A percentile compares a stretch with the other conserved stretches of the same genome.
Evolutionary conservation across 345 rosid species (phyloP).

Genomic region (Gossypioides kirkii): DNA sequence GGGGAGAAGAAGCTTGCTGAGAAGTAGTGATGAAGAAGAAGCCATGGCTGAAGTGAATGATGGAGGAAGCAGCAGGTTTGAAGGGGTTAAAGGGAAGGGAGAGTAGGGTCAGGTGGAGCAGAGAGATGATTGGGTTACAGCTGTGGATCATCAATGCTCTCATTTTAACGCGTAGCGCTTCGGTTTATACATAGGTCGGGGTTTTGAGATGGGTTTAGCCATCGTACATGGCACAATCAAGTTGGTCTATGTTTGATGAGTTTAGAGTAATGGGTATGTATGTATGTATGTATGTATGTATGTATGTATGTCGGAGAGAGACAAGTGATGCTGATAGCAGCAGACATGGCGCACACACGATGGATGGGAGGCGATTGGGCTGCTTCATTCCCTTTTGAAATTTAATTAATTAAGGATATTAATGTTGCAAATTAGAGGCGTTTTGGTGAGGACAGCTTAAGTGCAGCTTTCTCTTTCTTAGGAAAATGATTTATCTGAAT

Average conservation of each 20-base stretch:
- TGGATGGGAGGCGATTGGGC: neutral
- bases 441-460: neutral
- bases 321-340: no score
- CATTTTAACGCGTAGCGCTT: no score
- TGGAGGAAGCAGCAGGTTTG: neutral
- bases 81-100: neutral
- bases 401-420: neutral
- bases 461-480: neutral
- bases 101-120: conserved; percentile 6
- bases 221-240: no score
- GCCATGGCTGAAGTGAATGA: conserved; percentile 16
- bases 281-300: no score
- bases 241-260: no score
- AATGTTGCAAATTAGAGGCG: neutral
- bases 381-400: neutral
- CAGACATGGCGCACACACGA: no score
- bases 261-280: no score
- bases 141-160: conserved; percentile 36
- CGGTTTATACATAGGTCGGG: no score
- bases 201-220: no score
- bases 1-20: conserved; percentile 12
- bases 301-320: no score
- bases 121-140: conserved; percentile 45
- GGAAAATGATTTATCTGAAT: neutral
- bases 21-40: conserved; percentile 2